phyloP scores from a whole-genome alignment of 2,329 filamentous ascomycete genomes.

The Pyricularia sp. region DNA sequence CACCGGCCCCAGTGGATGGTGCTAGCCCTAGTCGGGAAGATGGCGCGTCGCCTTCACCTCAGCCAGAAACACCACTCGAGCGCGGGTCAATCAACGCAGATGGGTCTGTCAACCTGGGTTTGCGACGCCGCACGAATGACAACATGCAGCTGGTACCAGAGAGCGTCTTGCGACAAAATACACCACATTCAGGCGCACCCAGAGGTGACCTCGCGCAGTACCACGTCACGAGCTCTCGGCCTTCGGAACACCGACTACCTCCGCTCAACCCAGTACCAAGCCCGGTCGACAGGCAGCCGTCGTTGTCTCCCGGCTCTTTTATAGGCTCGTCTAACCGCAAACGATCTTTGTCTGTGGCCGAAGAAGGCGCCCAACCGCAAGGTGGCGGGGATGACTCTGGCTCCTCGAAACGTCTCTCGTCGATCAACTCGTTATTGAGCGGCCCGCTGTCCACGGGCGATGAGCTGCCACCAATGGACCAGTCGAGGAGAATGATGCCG shows the following conservation, averaged over 20 bases:
- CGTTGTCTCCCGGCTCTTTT: slow-evolving; percentile 47
- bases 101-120: slow-evolving; percentile 50
- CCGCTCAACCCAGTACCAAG: slow-evolving; percentile 36
- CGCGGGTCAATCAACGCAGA: slow-evolving; percentile 48
- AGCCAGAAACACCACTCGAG: slow-evolving; percentile 23
- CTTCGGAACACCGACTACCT: slow-evolving; percentile 45
- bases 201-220: slow-evolving; percentile 37
- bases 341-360: slow-evolving; percentile 51
- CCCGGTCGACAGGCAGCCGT: slow-evolving; percentile 37
- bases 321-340: slow-evolving; percentile 44
- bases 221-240: slow-evolving; percentile 29
- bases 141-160: slow-evolving; percentile 34
- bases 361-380: slow-evolving; percentile 26
- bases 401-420: slow-evolving; percentile 49
- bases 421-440: slow-evolving; percentile 66
- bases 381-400: slow-evolving; percentile 24
- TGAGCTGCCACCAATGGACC: slow-evolving; percentile 18
- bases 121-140: slow-evolving; percentile 34
- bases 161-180: slow-evolving; percentile 27
- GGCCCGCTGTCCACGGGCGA: slow-evolving; percentile 28
- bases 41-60: slow-evolving; percentile 8
- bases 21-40: slow-evolving; percentile 17
- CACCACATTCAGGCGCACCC: slow-evolving; percentile 27
- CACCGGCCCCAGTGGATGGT: slow-evolving; percentile 1
- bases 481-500: slow-evolving; percentile 26